Base-by-base conservation (phyloP, 1,284 basidiomycete genomes). In the Somion occarium region DNA sequence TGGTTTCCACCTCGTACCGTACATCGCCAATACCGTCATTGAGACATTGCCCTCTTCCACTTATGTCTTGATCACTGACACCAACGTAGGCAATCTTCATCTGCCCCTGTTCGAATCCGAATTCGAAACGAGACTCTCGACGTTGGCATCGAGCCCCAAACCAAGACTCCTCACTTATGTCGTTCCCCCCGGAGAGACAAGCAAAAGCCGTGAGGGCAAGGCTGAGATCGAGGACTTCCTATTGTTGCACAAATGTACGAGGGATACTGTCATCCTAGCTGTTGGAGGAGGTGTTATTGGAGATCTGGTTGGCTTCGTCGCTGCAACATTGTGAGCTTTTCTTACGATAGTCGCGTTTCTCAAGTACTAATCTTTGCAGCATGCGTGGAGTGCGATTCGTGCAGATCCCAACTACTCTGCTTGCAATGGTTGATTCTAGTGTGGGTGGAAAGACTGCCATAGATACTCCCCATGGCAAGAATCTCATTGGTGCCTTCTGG, bases 391-490 rank as follows among this genome's bases (percentile, higher is more conserved):
- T 98, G 42, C 89, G 89, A 55, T 92, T 97, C 69, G 88, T 93
- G 24, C 97, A 99, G 72, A 92, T 99, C 53, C 96, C 97, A 0
- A 98, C 97, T 0, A 98, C 94, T 0, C 76, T 99, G 2, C 79
- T 99, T 44, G 94, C 95, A 15, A 99, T 99, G 97, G 97, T 99
- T 39, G 96, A 99, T 72, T 97, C 93, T 1, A 88, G 92, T 53
- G 90, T 99, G 44, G 96, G 97, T 15, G 97, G 96, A 44, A 99
- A 99, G 78, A 99, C 97, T 0, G 97, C 96, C 26, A 96, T 99
- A 59, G 97, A 99, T 68, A 98, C 95, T 0, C 93, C 88, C 2
- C 85, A 88, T 58, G 97, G 96, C 55, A 99, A 99, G 76, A 99
- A 99, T 70, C 80, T 99, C 59, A 92, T 99, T 59, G 97, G 96